Percentiles rank a stretch among this genome's conserved stretches.
Conservation (phyloP, 2,329 filamentous ascomycete genomes). For the Pseudogymnoascus sp. region DNA sequence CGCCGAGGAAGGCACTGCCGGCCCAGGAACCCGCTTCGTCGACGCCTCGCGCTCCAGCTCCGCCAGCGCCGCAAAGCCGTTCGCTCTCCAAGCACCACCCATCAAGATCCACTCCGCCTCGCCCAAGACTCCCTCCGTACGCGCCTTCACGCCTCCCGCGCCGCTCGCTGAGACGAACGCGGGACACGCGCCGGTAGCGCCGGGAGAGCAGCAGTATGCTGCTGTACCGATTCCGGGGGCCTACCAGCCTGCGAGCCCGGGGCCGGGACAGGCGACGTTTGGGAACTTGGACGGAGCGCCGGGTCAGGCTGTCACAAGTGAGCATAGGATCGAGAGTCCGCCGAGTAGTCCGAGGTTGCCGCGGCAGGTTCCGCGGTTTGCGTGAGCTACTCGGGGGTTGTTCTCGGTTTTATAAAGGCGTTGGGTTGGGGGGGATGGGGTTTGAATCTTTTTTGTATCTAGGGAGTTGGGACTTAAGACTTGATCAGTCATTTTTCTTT, state of each 20-base stretch:
- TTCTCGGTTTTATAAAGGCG: background rate
- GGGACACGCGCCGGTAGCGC: slow-evolving; percentile 60
- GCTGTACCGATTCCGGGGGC: slow-evolving; percentile 83
- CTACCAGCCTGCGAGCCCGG: slow-evolving; percentile 54
- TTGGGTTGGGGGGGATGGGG: background rate
- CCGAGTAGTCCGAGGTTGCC: slow-evolving; percentile 23
- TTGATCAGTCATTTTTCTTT: background rate
- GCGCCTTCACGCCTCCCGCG: slow-evolving; percentile 47
- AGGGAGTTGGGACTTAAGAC: background rate
- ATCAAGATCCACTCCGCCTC: slow-evolving; percentile 69
- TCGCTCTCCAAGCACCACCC: slow-evolving; percentile 81
- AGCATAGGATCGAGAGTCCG: slow-evolving; percentile 25
- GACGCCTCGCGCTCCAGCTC: slow-evolving; percentile 53
- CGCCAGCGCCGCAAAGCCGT: slow-evolving; percentile 49
- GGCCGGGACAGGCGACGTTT: slow-evolving; percentile 38
- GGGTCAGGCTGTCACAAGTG: slow-evolving; percentile 26
- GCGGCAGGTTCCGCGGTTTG: background rate
- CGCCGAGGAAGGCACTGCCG: slow-evolving; percentile 49
- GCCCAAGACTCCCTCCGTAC: slow-evolving; percentile 54
- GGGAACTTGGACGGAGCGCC: slow-evolving; percentile 24
- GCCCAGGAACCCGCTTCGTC: slow-evolving; percentile 41
- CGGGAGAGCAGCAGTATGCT: slow-evolving; percentile 77
- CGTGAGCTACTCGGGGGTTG: background rate
- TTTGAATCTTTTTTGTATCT: background rate
- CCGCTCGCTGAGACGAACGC: slow-evolving; percentile 35